Evolutionary conservation across 2,329 filamentous ascomycete species (phyloP).

Genomic region (Talaromyces funiculosus): DNA sequence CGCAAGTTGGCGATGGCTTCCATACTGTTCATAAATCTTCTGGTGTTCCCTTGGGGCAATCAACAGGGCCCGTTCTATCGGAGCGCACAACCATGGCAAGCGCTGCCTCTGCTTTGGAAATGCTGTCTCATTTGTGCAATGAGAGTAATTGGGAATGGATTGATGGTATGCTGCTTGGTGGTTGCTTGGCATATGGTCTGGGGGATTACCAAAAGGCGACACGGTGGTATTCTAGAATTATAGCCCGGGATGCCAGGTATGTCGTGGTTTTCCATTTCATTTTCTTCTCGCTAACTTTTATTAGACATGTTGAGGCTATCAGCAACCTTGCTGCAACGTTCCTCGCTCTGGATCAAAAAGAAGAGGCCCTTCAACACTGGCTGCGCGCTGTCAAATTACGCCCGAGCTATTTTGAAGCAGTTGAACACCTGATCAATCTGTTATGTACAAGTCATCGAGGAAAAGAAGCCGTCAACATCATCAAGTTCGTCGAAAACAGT

Average conservation of each 20-base stretch:
- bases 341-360: conserved; percentile 72
- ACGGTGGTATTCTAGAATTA: conserved; percentile 50
- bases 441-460: conserved; percentile 75
- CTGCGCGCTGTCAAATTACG: conserved; percentile 72
- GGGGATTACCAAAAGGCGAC: conserved; percentile 69
- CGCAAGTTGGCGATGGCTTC: not conserved
- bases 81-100: conserved; percentile 46
- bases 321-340: conserved; percentile 89
- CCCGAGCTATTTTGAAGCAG: conserved; percentile 87
- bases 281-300: not conserved
- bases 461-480: conserved; percentile 79
- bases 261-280: conserved; percentile 19
- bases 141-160: conserved; percentile 83
- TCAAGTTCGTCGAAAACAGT: conserved; percentile 74
- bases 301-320: conserved; percentile 81
- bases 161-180: conserved; percentile 85
- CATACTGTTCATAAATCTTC: conserved; percentile 18
- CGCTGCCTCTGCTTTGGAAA: conserved; percentile 63
- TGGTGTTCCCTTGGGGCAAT: conserved; percentile 28
- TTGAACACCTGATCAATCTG: conserved; percentile 86
- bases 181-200: conserved; percentile 85
- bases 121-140: conserved; percentile 68
- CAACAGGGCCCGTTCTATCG: conserved; percentile 27
- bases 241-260: conserved; percentile 53
- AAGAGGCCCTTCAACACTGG: conserved; percentile 85